phyloP scores from a whole-genome alignment of 176 grass and related monocot species.

The Phragmites australis region DNA sequence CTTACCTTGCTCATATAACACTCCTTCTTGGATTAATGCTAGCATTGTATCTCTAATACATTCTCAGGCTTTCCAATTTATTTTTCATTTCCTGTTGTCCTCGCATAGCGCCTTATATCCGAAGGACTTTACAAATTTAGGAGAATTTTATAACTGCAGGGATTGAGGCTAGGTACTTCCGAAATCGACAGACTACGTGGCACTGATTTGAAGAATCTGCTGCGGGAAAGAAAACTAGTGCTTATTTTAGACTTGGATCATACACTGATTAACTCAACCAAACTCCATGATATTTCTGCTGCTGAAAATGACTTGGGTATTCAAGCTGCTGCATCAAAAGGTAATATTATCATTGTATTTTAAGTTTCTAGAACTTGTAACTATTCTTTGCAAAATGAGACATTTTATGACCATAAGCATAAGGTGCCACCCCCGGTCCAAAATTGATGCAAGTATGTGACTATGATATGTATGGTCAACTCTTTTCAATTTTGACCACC shows the following conservation, averaged over 20 bases:
- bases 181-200: constrained; percentile 75
- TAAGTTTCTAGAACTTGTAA: not conserved
- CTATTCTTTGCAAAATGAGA: not conserved
- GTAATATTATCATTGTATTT: constrained; percentile 37
- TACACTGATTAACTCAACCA: constrained; percentile 86
- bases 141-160: constrained; percentile 51
- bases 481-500: not conserved
- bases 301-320: constrained; percentile 75
- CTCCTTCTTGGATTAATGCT: not conserved
- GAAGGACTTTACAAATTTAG: not conserved
- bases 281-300: constrained; percentile 52
- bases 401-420: constrained; percentile 4
- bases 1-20: not conserved
- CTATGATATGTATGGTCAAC: constrained; percentile 1
- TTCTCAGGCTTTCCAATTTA: not conserved
- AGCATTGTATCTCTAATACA: not conserved
- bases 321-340: constrained; percentile 52
- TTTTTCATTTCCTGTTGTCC: constrained; percentile 6
- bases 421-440: constrained; percentile 1
- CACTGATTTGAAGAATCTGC: constrained; percentile 67
- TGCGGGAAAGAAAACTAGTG: constrained; percentile 68
- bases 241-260: constrained; percentile 93
- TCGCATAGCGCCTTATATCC: not conserved
- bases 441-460: not conserved
- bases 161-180: constrained; percentile 62